Evolutionary conservation across 1,139 yeast genomes (phyloP), one percentile per base, ranked within the genome.

Genomic region (Saccharomyces pastorianus): DNA sequence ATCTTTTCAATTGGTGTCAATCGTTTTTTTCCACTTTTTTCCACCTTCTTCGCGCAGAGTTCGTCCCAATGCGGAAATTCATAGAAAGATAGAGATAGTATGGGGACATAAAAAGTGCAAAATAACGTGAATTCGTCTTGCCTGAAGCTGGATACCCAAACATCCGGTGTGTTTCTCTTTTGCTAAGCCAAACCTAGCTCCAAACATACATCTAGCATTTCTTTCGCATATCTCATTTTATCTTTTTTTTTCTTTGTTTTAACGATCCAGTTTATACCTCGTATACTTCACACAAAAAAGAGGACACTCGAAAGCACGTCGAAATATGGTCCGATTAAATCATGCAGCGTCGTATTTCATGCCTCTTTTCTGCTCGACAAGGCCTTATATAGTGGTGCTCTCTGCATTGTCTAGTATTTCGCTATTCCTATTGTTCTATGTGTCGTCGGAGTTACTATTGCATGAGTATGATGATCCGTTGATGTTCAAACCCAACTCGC

Each of bases 401-500:
- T 55, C 65, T 2, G 48, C 60, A 2, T 6, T 59, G 9, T 48
- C 53, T n/a, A 49, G 61, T 1, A 20, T 53, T 6, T 42, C 50
- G 6, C 54, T 66, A 26, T 67, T 59, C 53, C 20, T 55, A 6
- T n/a, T 54, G 7, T 55, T 64, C 27, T 64, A 60, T 55, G 47
- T 57, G 41, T 57, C 63, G 13, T 62, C 71, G 8, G 52, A 55
- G 28, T 51, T 64, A 26, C 54, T 68, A 23, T 54, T 57, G n/a
- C 59, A 61, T 25, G 61, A 58, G 20, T 67, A 66, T 48, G 60
- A 61, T 29, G 71, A 67, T 41, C 65, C 66, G 3, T 51, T 50
- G 25, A 57, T 69, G 61, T 69, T 69, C 56, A 59, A 56, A 17
- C 73, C 73, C n/a, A 62, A 65, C 49, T 59, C 69, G 1, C 73